phyloP scores from a whole-genome alignment of 352 stramenopile species.

The Phytopythium montanum region DNA sequence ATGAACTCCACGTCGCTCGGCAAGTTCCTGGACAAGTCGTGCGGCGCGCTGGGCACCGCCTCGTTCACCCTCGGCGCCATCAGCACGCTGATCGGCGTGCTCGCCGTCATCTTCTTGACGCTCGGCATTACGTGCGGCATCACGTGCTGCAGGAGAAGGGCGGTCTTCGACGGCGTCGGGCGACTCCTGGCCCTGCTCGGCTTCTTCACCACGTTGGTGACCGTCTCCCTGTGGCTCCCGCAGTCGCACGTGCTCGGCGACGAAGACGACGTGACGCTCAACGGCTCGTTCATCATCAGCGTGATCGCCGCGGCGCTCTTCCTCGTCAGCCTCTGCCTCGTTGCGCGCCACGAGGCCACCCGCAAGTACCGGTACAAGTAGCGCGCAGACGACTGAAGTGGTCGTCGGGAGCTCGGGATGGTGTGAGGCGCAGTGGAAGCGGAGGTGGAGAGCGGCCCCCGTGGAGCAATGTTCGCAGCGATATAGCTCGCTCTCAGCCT shows the following conservation, averaged over 20 bases:
- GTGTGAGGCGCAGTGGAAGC: neutral
- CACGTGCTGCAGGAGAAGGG: slow-evolving; percentile 72
- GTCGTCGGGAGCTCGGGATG: neutral
- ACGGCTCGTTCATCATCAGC: slow-evolving; percentile 50
- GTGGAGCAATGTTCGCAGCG: no score
- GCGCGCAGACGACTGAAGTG: neutral
- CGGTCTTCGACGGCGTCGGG: slow-evolving; percentile 40
- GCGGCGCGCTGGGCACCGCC: slow-evolving; percentile 33
- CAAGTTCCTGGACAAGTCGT: slow-evolving; percentile 60
- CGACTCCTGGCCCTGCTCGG: slow-evolving; percentile 42
- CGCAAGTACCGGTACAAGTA: no score
- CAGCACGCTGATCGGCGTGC: slow-evolving; percentile 28
- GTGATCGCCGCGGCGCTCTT: slow-evolving; percentile 48
- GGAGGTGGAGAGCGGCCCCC: no score
- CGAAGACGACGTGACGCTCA: slow-evolving; percentile 52
- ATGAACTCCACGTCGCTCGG: slow-evolving; percentile 51
- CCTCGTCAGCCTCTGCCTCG: slow-evolving; percentile 29
- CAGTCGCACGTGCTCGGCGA: slow-evolving; percentile 51
- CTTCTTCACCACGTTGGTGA: slow-evolving; percentile 41
- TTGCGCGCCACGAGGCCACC: slow-evolving; percentile 20
- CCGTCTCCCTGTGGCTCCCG: slow-evolving; percentile 55
- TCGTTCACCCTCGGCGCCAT: slow-evolving; percentile 45
- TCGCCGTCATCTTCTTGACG: slow-evolving; percentile 47
- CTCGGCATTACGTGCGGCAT: no score
- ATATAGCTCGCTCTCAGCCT: neutral